Base-by-base conservation (phyloP, 305 asterid genomes). In the Rubia balearica region DNA sequence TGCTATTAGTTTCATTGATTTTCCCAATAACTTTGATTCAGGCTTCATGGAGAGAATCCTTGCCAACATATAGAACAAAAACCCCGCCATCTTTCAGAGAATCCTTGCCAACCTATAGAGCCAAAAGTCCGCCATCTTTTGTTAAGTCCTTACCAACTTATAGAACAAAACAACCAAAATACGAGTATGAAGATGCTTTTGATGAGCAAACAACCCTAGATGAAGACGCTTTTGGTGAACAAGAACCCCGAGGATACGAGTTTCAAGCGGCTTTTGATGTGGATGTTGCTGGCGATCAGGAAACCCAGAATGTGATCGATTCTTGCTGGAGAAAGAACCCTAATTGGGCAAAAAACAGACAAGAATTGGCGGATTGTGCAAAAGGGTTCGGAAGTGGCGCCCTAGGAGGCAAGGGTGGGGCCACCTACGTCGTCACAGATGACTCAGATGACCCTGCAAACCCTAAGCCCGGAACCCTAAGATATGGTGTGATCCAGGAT, bases 321-420 rank as follows among this genome's bases (percentile, higher is more conserved):
- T 72, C 91, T 1, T 87, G 96, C n/a, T 89, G 96, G 96, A 82
- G 96, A 38, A 3, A 68, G 2, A 78, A 78, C 14, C 66, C 89
- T n/a, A 80, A 82, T 0, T 90, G 96, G 96, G 89, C 82, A n/a
- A 6, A 81, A 21, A 78, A 87, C 45, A 93, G 96, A 45, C 82
- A 68, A 6, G 56, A 59, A 6, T 30, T 74, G 3, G 73, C 77
- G 5, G 69, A 74, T 19, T 74, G 77, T 22, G 77, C 73, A 0
- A 60, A 4, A 11, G 73, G 77, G 4, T 74, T 67, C 9, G 77
- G 73, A 1, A 74, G 13, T 16, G 73, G 43, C 1, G 69, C 77
- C n/a, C 3, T 74, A 5, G 77, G 77, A 43, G 77, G 73, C 30
- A 74, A 68, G 38, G 69, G 41, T n/a, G 77, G 77, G 10, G 30